Base-by-base conservation (phyloP, 2,329 filamentous ascomycete genomes). In the Huntiella bhutanensis region DNA sequence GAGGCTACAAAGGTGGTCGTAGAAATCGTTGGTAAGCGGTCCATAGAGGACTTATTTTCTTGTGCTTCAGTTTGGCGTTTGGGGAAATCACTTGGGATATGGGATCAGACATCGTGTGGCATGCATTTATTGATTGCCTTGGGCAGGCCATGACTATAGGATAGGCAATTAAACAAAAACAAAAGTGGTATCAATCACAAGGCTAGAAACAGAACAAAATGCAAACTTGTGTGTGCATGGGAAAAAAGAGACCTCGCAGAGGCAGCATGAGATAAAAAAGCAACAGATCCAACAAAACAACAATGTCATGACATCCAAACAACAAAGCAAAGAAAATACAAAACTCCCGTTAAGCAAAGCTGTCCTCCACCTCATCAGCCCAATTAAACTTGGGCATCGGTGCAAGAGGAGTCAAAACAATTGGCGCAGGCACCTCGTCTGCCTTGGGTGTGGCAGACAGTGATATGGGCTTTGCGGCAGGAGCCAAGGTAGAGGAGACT, bases 341-440 rank as follows among this genome's bases (percentile, higher is more conserved):
- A 1, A 10, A 7, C 6, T 10, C 35, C 36, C 43, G 35, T 19
- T 48, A 37, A 4, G 46, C 46, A 17, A 72, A 68, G 10, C 68
- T 58, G 4, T 62, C 67, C 42, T 69, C 69, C 63, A 75, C 70
- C 58, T 76, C 72, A 33, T 76, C 72, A 43, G 69, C 72, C 72
- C 72, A 75, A 46, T 68, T 62, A 8, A 60, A 64, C 6, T 66
- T 64, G 13, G 65, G 54, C 0, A 59, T 59, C 5, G 63, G 59
- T 4, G 63, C 62, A 1, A 60, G 38, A 12, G 63, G 55, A 3
- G 58, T 54, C 39, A 59, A 41, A 1, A 55, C 54, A 10, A 54
- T 54, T 1, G 56, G 52, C 7, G 54, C 53, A 5, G 53, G 51
- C 6, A 28, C 22, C 22, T 28, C 22, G 8, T 28, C 22, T 28